phyloP scores from a whole-genome alignment of 352 stramenopile species.

The Elongisporangium anandrum region DNA sequence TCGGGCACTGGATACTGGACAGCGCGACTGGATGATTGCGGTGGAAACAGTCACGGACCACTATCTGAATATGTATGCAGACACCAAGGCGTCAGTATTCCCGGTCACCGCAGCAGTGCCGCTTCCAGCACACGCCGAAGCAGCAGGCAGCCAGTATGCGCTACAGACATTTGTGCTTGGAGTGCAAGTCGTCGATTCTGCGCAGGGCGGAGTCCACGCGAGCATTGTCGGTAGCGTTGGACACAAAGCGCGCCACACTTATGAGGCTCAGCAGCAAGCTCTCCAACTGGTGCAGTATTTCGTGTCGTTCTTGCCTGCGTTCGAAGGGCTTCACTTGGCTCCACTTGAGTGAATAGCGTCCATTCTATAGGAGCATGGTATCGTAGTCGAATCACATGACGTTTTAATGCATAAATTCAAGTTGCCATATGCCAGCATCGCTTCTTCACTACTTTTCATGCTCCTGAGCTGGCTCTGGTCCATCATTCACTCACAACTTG shows the following conservation, averaged over 20 bases:
- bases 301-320: slow-evolving; percentile 43
- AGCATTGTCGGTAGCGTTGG: slow-evolving; percentile 32
- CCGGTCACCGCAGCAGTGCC: slow-evolving; percentile 4
- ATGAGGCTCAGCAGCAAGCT: slow-evolving; percentile 10
- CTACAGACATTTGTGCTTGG: slow-evolving; percentile 7
- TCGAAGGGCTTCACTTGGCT: slow-evolving; percentile 45
- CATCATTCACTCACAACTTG: no score
- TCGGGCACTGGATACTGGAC: slow-evolving; percentile 14
- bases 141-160: slow-evolving; percentile 23
- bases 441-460: no score
- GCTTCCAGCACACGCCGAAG: slow-evolving; percentile 10
- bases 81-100: slow-evolving; percentile 15
- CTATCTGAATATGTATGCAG: slow-evolving; percentile 41
- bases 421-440: no score
- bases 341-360: background rate
- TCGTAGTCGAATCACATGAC: no score
- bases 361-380: no score
- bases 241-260: slow-evolving; percentile 24
- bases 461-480: no score
- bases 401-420: no score
- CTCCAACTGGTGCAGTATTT: slow-evolving; percentile 58
- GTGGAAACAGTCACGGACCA: slow-evolving; percentile 50
- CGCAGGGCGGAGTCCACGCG: slow-evolving; percentile 20
- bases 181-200: slow-evolving; percentile 11
- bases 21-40: slow-evolving; percentile 37